Evolutionary conservation across 139 green algal genomes (phyloP), one percentile per base, ranked within the genome.

Genomic region (Pseudopediastrum boryanum): DNA sequence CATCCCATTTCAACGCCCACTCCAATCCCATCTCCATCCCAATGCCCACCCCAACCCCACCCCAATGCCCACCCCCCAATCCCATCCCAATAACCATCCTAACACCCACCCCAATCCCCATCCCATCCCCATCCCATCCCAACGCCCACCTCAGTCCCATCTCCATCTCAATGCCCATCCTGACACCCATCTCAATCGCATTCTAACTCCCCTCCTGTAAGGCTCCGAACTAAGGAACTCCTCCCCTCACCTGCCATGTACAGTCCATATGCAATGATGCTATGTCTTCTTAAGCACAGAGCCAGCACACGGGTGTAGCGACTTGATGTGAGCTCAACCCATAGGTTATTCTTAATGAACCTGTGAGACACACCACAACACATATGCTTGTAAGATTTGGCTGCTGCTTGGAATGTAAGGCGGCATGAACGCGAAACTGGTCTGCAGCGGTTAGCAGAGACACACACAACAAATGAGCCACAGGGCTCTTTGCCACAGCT

Each of bases 331-430:
- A 96, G 78, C 83, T 95, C 90, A 29, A 94, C 82, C 36, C 90
- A 81, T n/a, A 98, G 79, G 80, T 98, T 95, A 33, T 95, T 92
- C 46, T 95, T 91, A 27, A 98, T 90, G 81, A 98, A 98, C 51
- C 95, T 92, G 83, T 77, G 35, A 2, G 29, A 4, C 41, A 50
- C 38, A 31, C 61, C 33, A 83, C 36, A 39, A 10, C 61, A 2
- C n/a, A n/a, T n/a, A n/a, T n/a, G n/a, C n/a, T n/a, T n/a, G n/a
- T n/a, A n/a, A n/a, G n/a, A n/a, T n/a, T n/a, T n/a, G n/a, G n/a
- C n/a, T n/a, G n/a, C n/a, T n/a, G n/a, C n/a, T n/a, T n/a, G n/a
- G n/a, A n/a, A n/a, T n/a, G n/a, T n/a, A n/a, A n/a, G n/a, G n/a
- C n/a, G n/a, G n/a, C n/a, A n/a, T n/a, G n/a, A n/a, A n/a, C n/a